Evolutionary conservation across 2,329 filamentous ascomycete species (phyloP).

Genomic region (Apiospora aurea): DNA sequence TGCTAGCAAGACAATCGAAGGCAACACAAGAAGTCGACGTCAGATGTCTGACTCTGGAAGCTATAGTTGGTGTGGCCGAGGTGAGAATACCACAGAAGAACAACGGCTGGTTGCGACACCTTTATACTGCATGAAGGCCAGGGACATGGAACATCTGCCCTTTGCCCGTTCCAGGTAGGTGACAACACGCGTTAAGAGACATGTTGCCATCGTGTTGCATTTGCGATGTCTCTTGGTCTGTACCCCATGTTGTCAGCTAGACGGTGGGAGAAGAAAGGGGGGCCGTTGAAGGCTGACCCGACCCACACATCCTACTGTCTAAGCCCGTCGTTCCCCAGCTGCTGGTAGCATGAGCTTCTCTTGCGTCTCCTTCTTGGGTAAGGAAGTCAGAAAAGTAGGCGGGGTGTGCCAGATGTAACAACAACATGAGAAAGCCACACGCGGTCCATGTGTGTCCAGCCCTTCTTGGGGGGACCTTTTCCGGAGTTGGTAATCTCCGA

Average conservation of each 20-base stretch:
- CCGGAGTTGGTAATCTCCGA: not conserved
- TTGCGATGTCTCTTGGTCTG: not conserved
- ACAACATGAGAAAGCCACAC: not conserved
- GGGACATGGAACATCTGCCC: not conserved
- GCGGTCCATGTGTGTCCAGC: not conserved
- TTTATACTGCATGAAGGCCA: constrained; percentile 2
- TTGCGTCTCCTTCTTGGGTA: not conserved
- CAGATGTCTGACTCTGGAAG: constrained; percentile 7
- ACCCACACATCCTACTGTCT: constrained; percentile 5
- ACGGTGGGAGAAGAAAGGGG: not conserved
- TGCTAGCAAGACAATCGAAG: not conserved
- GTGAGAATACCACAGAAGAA: not conserved
- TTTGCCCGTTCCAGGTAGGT: not conserved
- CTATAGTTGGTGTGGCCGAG: constrained; percentile 4
- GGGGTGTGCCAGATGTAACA: constrained; percentile 11
- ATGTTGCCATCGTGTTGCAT: not conserved
- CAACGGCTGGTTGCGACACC: not conserved
- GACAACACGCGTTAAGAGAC: not conserved
- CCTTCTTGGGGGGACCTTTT: not conserved
- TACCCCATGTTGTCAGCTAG: not conserved
- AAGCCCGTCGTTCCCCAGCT: not conserved
- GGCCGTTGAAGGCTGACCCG: constrained; percentile 12
- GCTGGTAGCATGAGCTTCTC: not conserved
- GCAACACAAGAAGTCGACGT: not conserved
- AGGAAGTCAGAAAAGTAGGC: not conserved